Base-by-base conservation (phyloP, 2,329 filamentous ascomycete genomes). In the Drechslerella dactyloides region DNA sequence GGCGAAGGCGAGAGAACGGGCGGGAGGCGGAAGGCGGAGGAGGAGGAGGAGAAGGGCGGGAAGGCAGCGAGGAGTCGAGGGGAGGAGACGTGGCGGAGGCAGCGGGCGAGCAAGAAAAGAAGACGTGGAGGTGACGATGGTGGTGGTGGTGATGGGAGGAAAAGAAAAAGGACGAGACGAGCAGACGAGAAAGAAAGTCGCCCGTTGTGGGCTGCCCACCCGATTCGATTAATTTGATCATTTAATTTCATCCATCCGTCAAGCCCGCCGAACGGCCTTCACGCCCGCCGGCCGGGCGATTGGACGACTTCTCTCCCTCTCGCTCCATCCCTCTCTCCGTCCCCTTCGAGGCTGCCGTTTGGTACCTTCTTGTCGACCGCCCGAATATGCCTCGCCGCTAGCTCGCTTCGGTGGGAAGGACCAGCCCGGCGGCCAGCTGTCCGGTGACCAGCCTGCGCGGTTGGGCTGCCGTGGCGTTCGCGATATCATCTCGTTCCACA, bases 381-480 rank as follows among this genome's bases (percentile, higher is more conserved):
- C 4, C 27, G 27, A 33, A 33, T 33, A 33, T 33, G 27, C 27
- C 27, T 33, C 27, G 27, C 3, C 27, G 27, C 27, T 33, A 33
- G 27, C 8, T 33, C 27, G 27, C 27, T 33, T 33, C 27, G 27
- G 27, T 33, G 27, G 27, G 27, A 33, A 33, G 27, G 27, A 33
- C 37, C 13, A 65, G 54, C 17, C 63, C 51, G 56, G 50, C 42
- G 64, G 60, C 55, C 57, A 69, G 65, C 65, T 69, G 65, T 69
- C 65, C 65, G 65, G 65, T 69, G 65, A 69, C 46, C 46, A 51
- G 11, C 19, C 6, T 3, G 27, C 3, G 27, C 27, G 27, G 27
- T 33, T 33, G 4, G 27, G 27, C 27, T 33, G 27, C 27, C 3
- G 27, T 33, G 27, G 27, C 27, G 27, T 33, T 33, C 27, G 27